Conservation (phyloP, 257 asterid genomes). For the Coffea eugenioides region DNA sequence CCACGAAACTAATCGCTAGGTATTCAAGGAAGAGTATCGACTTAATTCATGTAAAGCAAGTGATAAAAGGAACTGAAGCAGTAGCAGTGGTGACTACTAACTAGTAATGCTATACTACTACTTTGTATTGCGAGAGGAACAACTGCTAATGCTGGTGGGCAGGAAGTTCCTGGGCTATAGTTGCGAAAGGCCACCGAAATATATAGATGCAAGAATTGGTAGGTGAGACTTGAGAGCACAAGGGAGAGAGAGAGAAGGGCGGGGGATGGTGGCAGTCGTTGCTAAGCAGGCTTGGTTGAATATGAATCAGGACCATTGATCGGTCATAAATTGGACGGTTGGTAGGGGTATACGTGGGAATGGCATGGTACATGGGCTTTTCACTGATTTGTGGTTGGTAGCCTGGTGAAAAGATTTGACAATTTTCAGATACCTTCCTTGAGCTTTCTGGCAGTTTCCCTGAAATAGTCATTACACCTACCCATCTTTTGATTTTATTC, state of each 20-base stretch:
- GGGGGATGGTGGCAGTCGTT: conserved; percentile 7
- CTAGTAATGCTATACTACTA: background rate
- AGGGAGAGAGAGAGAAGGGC: background rate
- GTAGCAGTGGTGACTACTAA: background rate
- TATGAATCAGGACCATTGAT: conserved; percentile 35
- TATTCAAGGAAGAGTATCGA: background rate
- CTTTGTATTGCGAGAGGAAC: background rate
- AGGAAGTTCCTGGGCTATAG: conserved; percentile 20
- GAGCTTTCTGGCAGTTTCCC: too few species aligned
- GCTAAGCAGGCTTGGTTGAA: conserved; percentile 51
- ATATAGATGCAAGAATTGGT: conserved; percentile 50
- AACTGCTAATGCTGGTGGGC: background rate
- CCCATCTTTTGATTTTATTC: too few species aligned
- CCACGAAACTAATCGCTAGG: background rate
- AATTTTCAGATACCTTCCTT: too few species aligned
- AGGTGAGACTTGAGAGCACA: conserved; percentile 42
- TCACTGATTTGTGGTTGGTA: too few species aligned
- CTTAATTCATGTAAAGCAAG: too few species aligned
- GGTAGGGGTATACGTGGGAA: conserved; percentile 29
- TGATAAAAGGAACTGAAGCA: background rate
- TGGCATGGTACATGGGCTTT: conserved; percentile 18
- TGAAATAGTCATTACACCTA: too few species aligned
- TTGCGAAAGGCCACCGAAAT: conserved; percentile 28
- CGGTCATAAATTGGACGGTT: conserved; percentile 25
- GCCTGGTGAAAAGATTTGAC: too few species aligned